phyloP scores from a whole-genome alignment of 176 grass and related monocot species.

The Phoenix dactylifera region DNA sequence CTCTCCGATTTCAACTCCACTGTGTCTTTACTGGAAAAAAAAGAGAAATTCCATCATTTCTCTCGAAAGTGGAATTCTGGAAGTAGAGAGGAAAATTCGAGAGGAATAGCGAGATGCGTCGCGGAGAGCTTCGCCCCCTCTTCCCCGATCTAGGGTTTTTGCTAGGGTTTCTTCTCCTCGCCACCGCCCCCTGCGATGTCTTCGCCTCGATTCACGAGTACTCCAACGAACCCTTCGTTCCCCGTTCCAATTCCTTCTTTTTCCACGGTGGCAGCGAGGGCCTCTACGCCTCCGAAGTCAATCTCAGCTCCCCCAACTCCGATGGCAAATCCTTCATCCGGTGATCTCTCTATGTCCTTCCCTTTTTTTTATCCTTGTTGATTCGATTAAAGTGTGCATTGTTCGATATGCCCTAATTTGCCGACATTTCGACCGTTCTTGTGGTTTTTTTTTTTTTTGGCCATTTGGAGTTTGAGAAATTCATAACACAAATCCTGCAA shows the following conservation, averaged over 20 bases:
- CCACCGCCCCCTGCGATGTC: conserved; percentile 19
- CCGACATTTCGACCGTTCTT: too few relatives aligned
- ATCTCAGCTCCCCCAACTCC: conserved; percentile 31
- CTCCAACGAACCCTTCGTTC: conserved; percentile 48
- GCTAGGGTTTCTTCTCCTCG: conserved; percentile 35
- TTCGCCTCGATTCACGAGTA: conserved; percentile 90
- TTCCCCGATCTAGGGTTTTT: conserved; percentile 23
- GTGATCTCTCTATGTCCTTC: conserved; percentile 20
- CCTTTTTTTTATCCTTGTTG: neutral
- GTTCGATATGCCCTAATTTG: too few relatives aligned
- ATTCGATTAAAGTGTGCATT: too few relatives aligned
- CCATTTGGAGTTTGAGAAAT: too few relatives aligned
- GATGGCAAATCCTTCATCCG: conserved; percentile 65
- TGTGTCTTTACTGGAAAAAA: too few relatives aligned
- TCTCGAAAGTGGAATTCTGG: too few relatives aligned
- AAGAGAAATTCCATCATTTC: too few relatives aligned
- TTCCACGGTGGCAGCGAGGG: conserved; percentile 99
- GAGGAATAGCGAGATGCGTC: too few relatives aligned
- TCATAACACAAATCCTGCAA: too few relatives aligned
- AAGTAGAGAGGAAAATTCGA: too few relatives aligned
- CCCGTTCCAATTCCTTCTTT: conserved; percentile 94
- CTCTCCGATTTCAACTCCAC: too few relatives aligned
- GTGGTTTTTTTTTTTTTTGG: too few relatives aligned
- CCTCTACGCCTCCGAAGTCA: conserved; percentile 60
- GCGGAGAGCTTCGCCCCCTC: neutral